phyloP scores from a whole-genome alignment of 2,329 filamentous ascomycete species.

The Hypoxylon sp. region DNA sequence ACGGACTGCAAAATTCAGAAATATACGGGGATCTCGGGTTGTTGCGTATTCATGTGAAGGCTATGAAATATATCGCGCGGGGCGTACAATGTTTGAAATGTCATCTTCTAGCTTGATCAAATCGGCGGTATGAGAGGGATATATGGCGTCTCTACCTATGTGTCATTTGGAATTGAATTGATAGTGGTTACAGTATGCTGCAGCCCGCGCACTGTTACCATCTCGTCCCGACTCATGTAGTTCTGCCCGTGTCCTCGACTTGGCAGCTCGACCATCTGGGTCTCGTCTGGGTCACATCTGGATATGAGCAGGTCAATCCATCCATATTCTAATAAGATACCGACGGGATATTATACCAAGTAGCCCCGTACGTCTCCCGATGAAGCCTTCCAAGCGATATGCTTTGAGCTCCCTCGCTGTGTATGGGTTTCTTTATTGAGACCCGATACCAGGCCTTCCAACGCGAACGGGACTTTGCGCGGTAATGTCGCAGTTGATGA shows the following conservation, averaged over 20 bases:
- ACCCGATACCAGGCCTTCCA: neutral
- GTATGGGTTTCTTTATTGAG: neutral
- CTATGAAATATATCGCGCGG: neutral
- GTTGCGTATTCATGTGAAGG: neutral
- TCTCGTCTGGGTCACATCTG: too few relatives aligned
- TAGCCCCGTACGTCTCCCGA: too few relatives aligned
- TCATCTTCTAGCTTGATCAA: neutral
- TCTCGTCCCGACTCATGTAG: too few relatives aligned
- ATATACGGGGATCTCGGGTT: neutral
- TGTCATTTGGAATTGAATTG: neutral
- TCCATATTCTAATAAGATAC: too few relatives aligned
- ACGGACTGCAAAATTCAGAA: neutral
- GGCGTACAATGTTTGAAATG: neutral
- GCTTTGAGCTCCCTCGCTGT: neutral
- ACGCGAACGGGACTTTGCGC: constrained; percentile 6
- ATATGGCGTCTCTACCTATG: neutral
- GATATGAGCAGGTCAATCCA: too few relatives aligned
- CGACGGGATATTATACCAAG: too few relatives aligned
- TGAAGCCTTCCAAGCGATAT: too few relatives aligned
- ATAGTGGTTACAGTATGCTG: too few relatives aligned
- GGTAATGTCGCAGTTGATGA: constrained; percentile 3
- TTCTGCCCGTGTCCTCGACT: too few relatives aligned
- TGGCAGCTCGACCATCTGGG: too few relatives aligned
- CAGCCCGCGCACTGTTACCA: too few relatives aligned
- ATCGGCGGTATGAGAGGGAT: neutral